Conservation (phyloP, 192 early-diverging fungal species). For the Coemansia sp. region DNA sequence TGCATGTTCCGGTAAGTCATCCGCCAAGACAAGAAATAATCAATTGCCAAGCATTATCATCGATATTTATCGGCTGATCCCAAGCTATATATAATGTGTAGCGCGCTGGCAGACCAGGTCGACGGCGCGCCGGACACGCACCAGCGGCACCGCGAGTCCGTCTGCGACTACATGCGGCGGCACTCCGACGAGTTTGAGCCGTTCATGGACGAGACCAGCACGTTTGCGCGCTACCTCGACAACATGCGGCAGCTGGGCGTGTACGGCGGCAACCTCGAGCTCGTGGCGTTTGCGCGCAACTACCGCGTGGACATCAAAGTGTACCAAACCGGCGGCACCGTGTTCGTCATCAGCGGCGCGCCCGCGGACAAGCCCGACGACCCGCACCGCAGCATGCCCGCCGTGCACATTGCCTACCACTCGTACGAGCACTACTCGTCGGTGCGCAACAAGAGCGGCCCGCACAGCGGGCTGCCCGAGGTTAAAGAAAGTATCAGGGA, state of each 20-base stretch:
- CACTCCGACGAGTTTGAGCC: constrained; percentile 58
- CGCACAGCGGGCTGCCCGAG: constrained; percentile 58
- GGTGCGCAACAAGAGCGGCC: constrained; percentile 62
- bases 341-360: constrained; percentile 66
- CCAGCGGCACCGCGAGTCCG: constrained; percentile 48
- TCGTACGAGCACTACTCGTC: constrained; percentile 77
- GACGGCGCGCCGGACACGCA: constrained; percentile 60
- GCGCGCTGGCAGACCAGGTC: constrained; percentile 67
- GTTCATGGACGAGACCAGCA: constrained; percentile 62
- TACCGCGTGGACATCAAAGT: constrained; percentile 62
- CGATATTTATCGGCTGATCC: neutral
- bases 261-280: constrained; percentile 71
- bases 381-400: constrained; percentile 34
- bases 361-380: constrained; percentile 46
- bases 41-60: neutral
- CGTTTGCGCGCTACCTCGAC: constrained; percentile 56
- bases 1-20: constrained; percentile 59
- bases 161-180: constrained; percentile 60
- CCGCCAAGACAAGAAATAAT: neutral
- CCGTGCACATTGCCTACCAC: constrained; percentile 70
- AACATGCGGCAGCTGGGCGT: constrained; percentile 60
- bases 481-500: constrained; percentile 46
- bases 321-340: constrained; percentile 61
- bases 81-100: constrained; percentile 4
- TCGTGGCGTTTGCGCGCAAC: constrained; percentile 66